Percentiles rank a stretch among this genome's conserved stretches.
Conservation (phyloP, 169 alveolate genomes). For the Miamiensis avidus region DNA sequence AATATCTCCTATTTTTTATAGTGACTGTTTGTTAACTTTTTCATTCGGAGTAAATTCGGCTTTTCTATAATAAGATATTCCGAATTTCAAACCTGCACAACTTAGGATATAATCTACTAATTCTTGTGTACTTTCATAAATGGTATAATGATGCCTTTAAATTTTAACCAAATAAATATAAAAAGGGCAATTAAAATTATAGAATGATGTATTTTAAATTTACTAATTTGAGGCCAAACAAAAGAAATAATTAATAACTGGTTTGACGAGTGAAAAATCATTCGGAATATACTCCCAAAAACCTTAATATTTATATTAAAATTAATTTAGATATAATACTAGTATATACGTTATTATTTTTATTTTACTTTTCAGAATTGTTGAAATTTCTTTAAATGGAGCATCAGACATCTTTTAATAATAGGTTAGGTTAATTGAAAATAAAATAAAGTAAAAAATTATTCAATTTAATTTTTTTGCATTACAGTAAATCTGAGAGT, state of each 20-base stretch:
- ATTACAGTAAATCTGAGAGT: neutral
- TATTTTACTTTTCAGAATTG: no score
- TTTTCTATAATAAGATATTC: slow-evolving; percentile 7
- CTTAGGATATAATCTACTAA: neutral
- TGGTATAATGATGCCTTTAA: slow-evolving; percentile 9
- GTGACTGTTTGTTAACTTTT: neutral
- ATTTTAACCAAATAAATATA: no score
- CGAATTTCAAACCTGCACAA: slow-evolving; percentile 11
- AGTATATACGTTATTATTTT: no score
- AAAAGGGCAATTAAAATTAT: no score
- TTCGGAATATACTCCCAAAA: neutral
- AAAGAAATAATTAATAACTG: neutral
- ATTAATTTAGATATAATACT: no score
- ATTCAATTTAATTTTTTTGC: neutral
- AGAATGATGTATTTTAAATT: no score
- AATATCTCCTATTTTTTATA: neutral
- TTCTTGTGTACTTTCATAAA: neutral
- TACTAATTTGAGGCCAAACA: neutral
- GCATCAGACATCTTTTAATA: neutral
- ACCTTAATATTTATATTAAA: no score
- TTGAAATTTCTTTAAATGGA: neutral
- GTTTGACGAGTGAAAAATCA: neutral
- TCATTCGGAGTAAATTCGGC: neutral
- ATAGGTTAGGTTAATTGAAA: no score
- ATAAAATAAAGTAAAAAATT: no score